These are phyloP conservation scores for Aspergillus wentii DNA, from an alignment of 495 filamentous ascomycete genomes.

Conservation along the genomic window DNA sequence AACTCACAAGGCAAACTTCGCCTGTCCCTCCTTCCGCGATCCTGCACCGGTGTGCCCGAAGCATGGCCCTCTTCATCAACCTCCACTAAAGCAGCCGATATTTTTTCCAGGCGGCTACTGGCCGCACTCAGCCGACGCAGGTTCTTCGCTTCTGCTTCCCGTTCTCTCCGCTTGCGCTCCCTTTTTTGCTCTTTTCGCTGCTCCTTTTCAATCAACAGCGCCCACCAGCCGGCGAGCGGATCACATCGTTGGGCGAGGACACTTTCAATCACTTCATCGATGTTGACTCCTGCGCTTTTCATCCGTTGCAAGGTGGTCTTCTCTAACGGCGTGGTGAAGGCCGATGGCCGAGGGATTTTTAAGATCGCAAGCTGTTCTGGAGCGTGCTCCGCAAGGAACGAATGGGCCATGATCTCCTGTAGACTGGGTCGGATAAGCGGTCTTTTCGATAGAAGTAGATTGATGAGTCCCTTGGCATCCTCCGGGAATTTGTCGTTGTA, in stretches of 20 bases:
- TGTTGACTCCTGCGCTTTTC: slow-evolving; percentile 91
- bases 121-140: slow-evolving; percentile 79
- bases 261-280: slow-evolving; percentile 90
- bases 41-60: slow-evolving; percentile 23
- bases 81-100: slow-evolving; percentile 67
- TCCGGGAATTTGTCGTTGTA: slow-evolving; percentile 76
- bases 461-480: slow-evolving; percentile 72
- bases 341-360: slow-evolving; percentile 73
- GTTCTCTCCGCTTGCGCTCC: slow-evolving; percentile 81
- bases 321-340: slow-evolving; percentile 84
- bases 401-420: slow-evolving; percentile 82
- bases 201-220: slow-evolving; percentile 90
- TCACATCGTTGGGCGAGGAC: slow-evolving; percentile 89
- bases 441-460: slow-evolving; percentile 77
- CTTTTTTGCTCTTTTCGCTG: slow-evolving; percentile 80
- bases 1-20: slow-evolving; percentile 43
- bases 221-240: slow-evolving; percentile 92
- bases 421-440: slow-evolving; percentile 79
- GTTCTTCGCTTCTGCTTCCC: slow-evolving; percentile 74
- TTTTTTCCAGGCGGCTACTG: slow-evolving; percentile 74
- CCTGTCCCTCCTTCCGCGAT: slow-evolving; percentile 50
- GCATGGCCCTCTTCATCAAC: slow-evolving; percentile 65
- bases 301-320: slow-evolving; percentile 90
- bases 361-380: slow-evolving; percentile 87
- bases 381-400: slow-evolving; percentile 85